Evolutionary conservation across 257 asterid genomes (phyloP), one percentile per base, ranked within the genome.

Genomic region (Hygrophila difformis): DNA sequence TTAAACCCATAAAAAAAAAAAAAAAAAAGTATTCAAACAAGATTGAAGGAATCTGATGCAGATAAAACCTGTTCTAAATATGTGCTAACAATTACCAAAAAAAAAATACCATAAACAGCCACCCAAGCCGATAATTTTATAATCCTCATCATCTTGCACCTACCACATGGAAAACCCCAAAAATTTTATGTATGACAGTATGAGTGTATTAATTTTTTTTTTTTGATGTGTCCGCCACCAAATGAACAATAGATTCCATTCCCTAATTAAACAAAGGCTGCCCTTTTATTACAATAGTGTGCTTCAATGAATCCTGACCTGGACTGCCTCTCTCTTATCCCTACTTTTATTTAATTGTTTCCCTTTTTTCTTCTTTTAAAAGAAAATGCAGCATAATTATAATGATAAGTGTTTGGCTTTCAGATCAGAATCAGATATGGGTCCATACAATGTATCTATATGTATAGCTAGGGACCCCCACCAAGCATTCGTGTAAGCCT

Each of bases 151-250:
- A 51, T 56, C 55, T 67, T 59, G 43, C 68, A 73, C 79, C 88
- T 55, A 72, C 72, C 83, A 69, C 77, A 62, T 69, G 79, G 60
- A 52, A 69, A 33, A 69, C 47, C 39, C 55, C n/a, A n/a, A n/a
- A n/a, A n/a, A n/a, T n/a, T n/a, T n/a, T n/a, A n/a, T n/a, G n/a
- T n/a, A n/a, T n/a, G n/a, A n/a, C n/a, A n/a, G n/a, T n/a, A n/a
- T n/a, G n/a, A n/a, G n/a, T n/a, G n/a, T n/a, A n/a, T n/a, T n/a
- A n/a, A n/a, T n/a, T n/a, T n/a, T n/a, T n/a, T n/a, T 54, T 70
- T 53, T 53, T 67, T 34, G 60, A 60, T 73, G 66, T 82, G 89
- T 82, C 96, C 63, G 89, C 96, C 94, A 79, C 79, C 76, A 75
- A 69, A 62, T 73, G 74, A 59, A 65, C 87, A 82, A 55, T 47